Evolutionary conservation across 768 basidiomycete species (phyloP), one percentile per base, ranked within the genome.

Genomic region (Suillus ampliporus): DNA sequence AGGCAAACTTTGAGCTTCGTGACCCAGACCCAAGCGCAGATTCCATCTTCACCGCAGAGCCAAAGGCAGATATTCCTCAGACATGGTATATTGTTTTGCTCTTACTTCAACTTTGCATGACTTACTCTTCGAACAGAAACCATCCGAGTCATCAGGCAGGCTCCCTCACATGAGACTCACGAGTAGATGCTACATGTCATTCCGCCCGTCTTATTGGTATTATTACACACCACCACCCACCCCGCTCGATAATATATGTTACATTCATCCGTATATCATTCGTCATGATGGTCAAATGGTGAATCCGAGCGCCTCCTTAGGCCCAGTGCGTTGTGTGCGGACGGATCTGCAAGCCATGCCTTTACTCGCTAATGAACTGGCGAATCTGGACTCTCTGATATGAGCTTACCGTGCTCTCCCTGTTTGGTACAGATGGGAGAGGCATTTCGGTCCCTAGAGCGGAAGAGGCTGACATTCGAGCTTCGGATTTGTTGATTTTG

Each of bases 41-140:
- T 57, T 81, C n/a, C 90, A 3, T 76, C 82, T 56, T 85, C 90
- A 1, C 84, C 88, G 35, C 82, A 86, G 60, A 89, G 87, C 1
- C 92, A 93, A 71, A 87, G 91, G 37, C 92, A 94, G 73, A 89
- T 95, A 60, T 90, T 93, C 76, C 81, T 95, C 44, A 82, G 85
- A 71, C 93, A 95, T 65, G 92, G 94, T 92, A 64, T 44, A 84
- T 65, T 14, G 2, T 38, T 40, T 26, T 6, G 51, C 5, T 31
- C 19, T 23, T 13, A 2, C 35, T 19, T 28, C 34, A 13, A 35
- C 35, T 37, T 57, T 3, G 8, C 61, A 53, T 8, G 3, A 19
- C 66, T 71, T 35, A 71, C 54, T 15, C 23, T 41, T 19, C 38
- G n/a, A 58, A 38, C 69, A 90, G 89, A 91, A 72, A 67, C 65